These are phyloP conservation scores for Lactarius deliciosus DNA, from an alignment of 768 basidiomycete genomes.

Conservation along the genomic window DNA sequence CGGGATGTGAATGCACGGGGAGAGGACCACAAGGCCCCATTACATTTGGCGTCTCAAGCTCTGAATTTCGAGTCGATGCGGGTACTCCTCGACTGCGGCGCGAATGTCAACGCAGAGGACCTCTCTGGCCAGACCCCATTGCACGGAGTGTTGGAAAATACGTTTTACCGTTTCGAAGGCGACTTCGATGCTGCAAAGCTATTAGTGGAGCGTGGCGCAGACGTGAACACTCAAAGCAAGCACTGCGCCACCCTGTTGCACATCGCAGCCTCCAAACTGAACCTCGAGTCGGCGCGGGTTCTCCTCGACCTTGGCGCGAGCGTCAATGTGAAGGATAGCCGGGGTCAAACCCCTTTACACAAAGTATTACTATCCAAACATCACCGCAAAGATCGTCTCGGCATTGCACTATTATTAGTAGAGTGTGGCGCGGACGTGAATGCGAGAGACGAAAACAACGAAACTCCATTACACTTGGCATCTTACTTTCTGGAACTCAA, in stretches of 20 bases:
- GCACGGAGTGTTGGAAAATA: background rate
- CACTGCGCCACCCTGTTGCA: too few relatives aligned
- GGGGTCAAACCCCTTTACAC: background rate
- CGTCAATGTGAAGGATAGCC: background rate
- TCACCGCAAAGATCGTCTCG: background rate
- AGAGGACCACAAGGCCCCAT: background rate
- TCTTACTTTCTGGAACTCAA: background rate
- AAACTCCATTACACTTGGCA: background rate
- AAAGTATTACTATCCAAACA: too few relatives aligned
- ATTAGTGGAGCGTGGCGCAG: too few relatives aligned
- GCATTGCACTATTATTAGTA: background rate
- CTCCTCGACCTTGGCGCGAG: background rate
- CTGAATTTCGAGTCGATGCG: too few relatives aligned
- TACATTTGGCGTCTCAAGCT: too few relatives aligned
- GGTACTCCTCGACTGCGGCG: background rate
- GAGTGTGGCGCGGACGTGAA: background rate
- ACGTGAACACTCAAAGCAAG: too few relatives aligned
- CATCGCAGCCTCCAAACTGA: too few relatives aligned
- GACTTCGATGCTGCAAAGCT: too few relatives aligned
- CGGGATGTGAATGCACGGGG: background rate
- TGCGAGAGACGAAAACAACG: background rate
- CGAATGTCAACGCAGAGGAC: background rate
- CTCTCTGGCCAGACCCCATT: background rate
- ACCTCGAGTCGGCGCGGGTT: too few relatives aligned
- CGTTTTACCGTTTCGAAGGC: too few relatives aligned